phyloP scores from a whole-genome alignment of 768 basidiomycete genomes.

The Ramaria sp. region DNA sequence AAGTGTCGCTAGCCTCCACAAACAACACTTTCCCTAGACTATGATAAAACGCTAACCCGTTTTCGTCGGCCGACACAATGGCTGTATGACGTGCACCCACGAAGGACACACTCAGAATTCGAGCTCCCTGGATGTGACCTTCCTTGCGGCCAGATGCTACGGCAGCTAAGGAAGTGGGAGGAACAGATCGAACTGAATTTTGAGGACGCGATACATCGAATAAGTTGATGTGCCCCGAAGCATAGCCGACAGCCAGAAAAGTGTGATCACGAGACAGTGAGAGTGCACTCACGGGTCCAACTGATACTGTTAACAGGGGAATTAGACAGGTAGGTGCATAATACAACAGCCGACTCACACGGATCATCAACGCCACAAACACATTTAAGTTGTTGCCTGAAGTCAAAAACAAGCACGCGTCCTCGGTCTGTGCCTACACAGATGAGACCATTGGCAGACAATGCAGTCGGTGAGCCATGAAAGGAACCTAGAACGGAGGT shows the following conservation, averaged over 20 bases:
- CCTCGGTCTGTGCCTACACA: slow-evolving; percentile 83
- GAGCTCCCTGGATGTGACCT: slow-evolving; percentile 72
- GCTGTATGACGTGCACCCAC: slow-evolving; percentile 89
- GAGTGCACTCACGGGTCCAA: slow-evolving; percentile 79
- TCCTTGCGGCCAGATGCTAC: slow-evolving; percentile 72
- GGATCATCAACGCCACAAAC: slow-evolving; percentile 62
- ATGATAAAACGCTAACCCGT: slow-evolving; percentile 91
- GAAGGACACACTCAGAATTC: slow-evolving; percentile 75
- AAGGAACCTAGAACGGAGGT: slow-evolving; percentile 50
- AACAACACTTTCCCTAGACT: slow-evolving; percentile 89
- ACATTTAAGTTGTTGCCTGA: slow-evolving; percentile 73
- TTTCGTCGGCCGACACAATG: slow-evolving; percentile 80
- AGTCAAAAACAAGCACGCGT: slow-evolving; percentile 75
- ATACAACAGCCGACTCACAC: slow-evolving; percentile 31
- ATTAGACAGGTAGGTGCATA: slow-evolving; percentile 10
- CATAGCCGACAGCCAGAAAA: slow-evolving; percentile 82
- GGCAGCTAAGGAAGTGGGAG: slow-evolving; percentile 56
- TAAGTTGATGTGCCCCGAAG: slow-evolving; percentile 73
- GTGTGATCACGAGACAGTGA: slow-evolving; percentile 91
- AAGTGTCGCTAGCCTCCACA: slow-evolving; percentile 87
- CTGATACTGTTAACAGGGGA: slow-evolving; percentile 34
- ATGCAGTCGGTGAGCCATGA: slow-evolving; percentile 61
- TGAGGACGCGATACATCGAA: slow-evolving; percentile 70
- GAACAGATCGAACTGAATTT: slow-evolving; percentile 53
- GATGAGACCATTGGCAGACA: slow-evolving; percentile 79